Base-by-base conservation (phyloP, 2,329 filamentous ascomycete genomes). In the Monilinia vaccinii-corymbosi region DNA sequence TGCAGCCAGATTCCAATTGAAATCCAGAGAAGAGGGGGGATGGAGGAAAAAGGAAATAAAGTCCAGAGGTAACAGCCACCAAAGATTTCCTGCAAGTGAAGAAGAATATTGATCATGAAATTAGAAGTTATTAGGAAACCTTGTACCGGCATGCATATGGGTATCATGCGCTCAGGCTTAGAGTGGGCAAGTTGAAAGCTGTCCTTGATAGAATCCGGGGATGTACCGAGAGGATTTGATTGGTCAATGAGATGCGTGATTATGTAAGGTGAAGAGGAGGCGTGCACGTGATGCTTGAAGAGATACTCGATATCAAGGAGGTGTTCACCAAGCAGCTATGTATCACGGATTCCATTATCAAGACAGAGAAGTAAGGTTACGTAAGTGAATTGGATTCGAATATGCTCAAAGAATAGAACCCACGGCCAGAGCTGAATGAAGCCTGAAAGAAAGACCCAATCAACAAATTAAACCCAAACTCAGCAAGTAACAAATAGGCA, bases 141-240 rank as follows among this genome's bases (percentile, higher is more conserved):
- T 14, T 28, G 3, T 28, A 28, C 25, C 25, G 25, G 42, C n/a
- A 45, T 16, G 42, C 5, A 45, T 38, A 38, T 38, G 16, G 8
- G 7, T 18, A 7, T 28, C 14, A 40, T 52, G 51, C 21, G 51
- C 51, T 55, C 51, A 44, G 51, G 51, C 38, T 25, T 55, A 44
- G 18, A 53, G 45, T 55, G 4, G 6, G 13, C 51, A 55, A 55
- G 51, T 55, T 55, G 51, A 55, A 55, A 55, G 40, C 51, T 55
- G 51, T 53, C 51, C 51, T 55, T 55, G n/a, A 31, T 21, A 5
- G 21, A 1, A 10, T 7, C 51, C 51, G 51, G 32, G 31, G 38
- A 44, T 55, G 6, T 34, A 23, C 38, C 51, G 38, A 18, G 21
- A 1, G 0, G 4, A 32, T 23, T 4, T 44, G 38, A 55, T 55